Conservation (phyloP, 129 eudicot genomes). For the Lactuca saligna region DNA sequence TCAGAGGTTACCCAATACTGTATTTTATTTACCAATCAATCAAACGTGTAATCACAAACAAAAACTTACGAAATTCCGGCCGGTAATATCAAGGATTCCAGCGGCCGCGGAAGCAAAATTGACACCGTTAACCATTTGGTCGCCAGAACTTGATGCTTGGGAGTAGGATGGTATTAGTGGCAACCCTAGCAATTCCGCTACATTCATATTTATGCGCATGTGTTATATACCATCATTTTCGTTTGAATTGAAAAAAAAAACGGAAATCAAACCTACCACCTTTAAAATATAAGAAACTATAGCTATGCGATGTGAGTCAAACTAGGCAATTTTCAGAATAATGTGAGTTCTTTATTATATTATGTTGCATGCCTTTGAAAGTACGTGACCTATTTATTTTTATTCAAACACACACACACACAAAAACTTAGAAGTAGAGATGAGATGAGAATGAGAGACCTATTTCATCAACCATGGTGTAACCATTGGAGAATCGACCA, state of each 20-base stretch:
- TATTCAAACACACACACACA: slow-evolving; percentile 9
- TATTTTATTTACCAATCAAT: neutral
- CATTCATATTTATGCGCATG: slow-evolving; percentile 17
- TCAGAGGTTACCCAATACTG: neutral
- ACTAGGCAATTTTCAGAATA: neutral
- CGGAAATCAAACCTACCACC: neutral
- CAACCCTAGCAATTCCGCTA: slow-evolving; percentile 79
- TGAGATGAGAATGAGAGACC: slow-evolving; percentile 32
- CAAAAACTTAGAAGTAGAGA: neutral
- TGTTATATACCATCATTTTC: neutral
- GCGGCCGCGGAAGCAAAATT: slow-evolving; percentile 98
- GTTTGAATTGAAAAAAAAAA: neutral
- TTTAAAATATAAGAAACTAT: neutral
- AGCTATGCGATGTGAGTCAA: neutral
- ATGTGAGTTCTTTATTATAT: neutral
- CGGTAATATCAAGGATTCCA: slow-evolving; percentile 86
- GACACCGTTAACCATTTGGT: slow-evolving; percentile 66
- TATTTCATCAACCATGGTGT: slow-evolving; percentile 85
- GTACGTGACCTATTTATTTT: neutral
- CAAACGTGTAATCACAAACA: neutral
- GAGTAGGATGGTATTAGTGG: slow-evolving; percentile 75
- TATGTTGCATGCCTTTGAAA: slow-evolving; percentile 9
- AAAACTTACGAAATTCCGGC: slow-evolving; percentile 76
- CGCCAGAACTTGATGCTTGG: slow-evolving; percentile 48
- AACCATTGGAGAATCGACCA: slow-evolving; percentile 84